Evolutionary conservation across 2,329 filamentous ascomycete species (phyloP).

Genomic region (Meredithiella fracta): DNA sequence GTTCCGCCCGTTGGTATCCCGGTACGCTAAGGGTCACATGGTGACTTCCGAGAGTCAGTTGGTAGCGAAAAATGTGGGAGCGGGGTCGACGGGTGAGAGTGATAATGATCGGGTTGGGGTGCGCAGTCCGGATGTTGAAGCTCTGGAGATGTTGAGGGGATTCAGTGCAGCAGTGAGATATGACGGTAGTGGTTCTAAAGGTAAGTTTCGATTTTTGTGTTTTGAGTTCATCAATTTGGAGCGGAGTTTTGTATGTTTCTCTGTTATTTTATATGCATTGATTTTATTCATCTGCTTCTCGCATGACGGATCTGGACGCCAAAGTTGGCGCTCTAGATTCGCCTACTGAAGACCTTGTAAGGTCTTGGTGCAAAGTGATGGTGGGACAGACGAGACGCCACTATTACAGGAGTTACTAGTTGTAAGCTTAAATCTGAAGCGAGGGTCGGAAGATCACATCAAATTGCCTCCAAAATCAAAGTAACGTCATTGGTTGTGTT

Average conservation of each 20-base stretch:
- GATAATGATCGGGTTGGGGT: not conserved
- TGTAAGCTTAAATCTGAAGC: no score
- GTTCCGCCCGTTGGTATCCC: not conserved
- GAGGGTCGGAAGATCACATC: no score
- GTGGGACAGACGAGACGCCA: no score
- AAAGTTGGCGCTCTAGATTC: no score
- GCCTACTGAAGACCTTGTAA: no score
- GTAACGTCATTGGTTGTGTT: no score
- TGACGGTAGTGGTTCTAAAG: not conserved
- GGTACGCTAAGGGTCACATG: not conserved
- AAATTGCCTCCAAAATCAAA: no score
- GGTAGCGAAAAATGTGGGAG: not conserved
- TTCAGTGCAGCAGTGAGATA: slow-evolving; percentile 12
- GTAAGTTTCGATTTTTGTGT: no score
- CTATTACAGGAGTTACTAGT: no score
- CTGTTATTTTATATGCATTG: not conserved
- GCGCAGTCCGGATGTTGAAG: slow-evolving; percentile 1
- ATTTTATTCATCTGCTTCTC: not conserved
- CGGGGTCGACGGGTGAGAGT: not conserved
- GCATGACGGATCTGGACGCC: not conserved
- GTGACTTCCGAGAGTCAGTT: not conserved
- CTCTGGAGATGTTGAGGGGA: slow-evolving; percentile 9
- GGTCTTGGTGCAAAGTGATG: no score
- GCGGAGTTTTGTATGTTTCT: not conserved
- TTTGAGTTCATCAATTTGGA: no score